A percentile compares a stretch with the other conserved stretches of the same genome.
Evolutionary conservation across 148 eudicot genomes (phyloP).

Genomic region (Nyssa sinensis): DNA sequence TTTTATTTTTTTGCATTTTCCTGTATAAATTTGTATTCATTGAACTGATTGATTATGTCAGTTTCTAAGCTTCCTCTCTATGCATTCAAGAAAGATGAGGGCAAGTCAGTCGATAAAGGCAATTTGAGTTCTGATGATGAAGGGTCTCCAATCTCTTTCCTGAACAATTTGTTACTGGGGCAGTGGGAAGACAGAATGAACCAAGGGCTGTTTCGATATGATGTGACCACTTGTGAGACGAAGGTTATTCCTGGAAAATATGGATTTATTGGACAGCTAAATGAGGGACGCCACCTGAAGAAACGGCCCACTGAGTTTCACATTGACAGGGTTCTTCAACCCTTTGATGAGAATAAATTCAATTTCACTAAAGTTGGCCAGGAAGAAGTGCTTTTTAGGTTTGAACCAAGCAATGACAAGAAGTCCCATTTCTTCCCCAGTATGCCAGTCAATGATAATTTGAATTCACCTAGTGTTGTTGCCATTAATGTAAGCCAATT

Average conservation of each 20-base stretch:
- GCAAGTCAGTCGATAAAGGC: constrained; percentile 14
- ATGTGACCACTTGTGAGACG: constrained; percentile 59
- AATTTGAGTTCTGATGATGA: constrained; percentile 10
- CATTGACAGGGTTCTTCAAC: constrained; percentile 82
- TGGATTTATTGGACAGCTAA: constrained; percentile 87
- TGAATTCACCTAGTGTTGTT: constrained; percentile 63
- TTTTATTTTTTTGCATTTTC: not conserved
- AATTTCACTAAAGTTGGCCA: constrained; percentile 90
- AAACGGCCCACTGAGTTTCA: constrained; percentile 91
- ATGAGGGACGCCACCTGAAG: constrained; percentile 87
- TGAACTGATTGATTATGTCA: constrained; percentile 20
- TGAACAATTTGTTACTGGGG: constrained; percentile 35
- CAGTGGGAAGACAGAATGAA: constrained; percentile 54
- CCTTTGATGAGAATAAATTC: constrained; percentile 78
- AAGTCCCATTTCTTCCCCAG: constrained; percentile 44
- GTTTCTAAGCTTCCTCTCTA: constrained; percentile 70
- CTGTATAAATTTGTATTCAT: not conserved
- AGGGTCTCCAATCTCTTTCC: constrained; percentile 26
- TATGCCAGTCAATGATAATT: constrained; percentile 40
- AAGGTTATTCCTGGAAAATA: constrained; percentile 67
- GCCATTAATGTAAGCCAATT: constrained; percentile 70
- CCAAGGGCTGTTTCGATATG: constrained; percentile 52
- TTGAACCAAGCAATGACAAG: constrained; percentile 52
- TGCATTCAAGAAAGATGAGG: constrained; percentile 46
- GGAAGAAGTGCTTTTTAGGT: constrained; percentile 78